Conservation (phyloP, 176 grass and related monocot genomes). For the Rhipidocladum racemiflorum region DNA sequence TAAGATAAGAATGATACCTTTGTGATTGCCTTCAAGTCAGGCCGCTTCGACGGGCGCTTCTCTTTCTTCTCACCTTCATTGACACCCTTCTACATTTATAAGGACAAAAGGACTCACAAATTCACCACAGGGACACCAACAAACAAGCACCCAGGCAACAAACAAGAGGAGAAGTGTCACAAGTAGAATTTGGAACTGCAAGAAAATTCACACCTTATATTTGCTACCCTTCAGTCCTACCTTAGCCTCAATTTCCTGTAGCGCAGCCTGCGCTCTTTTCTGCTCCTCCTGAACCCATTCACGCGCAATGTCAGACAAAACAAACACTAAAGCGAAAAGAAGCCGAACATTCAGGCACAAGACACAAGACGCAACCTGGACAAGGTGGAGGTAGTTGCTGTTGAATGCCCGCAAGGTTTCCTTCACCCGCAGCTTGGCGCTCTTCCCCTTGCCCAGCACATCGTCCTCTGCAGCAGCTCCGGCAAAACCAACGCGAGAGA, state of each 20-base stretch:
- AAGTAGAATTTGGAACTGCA: background rate
- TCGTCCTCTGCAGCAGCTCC: slow-evolving; percentile 19
- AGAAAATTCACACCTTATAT: slow-evolving; percentile 10
- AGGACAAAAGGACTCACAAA: background rate
- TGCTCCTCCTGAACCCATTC: slow-evolving; percentile 44
- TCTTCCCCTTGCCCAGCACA: slow-evolving; percentile 37
- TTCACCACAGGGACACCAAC: background rate
- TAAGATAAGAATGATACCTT: slow-evolving; percentile 33
- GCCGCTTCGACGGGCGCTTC: slow-evolving; percentile 51
- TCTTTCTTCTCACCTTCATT: slow-evolving; percentile 36
- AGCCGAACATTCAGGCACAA: background rate
- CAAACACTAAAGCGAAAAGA: background rate
- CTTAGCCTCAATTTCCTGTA: slow-evolving; percentile 44
- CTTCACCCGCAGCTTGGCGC: slow-evolving; percentile 54
- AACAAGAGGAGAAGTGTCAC: background rate
- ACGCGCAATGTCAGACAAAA: background rate
- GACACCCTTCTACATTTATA: slow-evolving; percentile 26
- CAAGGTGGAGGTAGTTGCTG: slow-evolving; percentile 70
- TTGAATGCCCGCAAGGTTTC: slow-evolving; percentile 69
- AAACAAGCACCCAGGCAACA: background rate
- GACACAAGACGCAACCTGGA: slow-evolving; percentile 45
- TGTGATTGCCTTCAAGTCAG: slow-evolving; percentile 65
- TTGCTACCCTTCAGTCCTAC: slow-evolving; percentile 25
- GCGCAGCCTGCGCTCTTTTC: slow-evolving; percentile 37
- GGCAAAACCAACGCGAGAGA: slow-evolving; percentile 5